Percentiles rank a stretch among this genome's conserved stretches.
Conservation (phyloP, 2,329 filamentous ascomycete genomes). For the Diaporthe helianthi region DNA sequence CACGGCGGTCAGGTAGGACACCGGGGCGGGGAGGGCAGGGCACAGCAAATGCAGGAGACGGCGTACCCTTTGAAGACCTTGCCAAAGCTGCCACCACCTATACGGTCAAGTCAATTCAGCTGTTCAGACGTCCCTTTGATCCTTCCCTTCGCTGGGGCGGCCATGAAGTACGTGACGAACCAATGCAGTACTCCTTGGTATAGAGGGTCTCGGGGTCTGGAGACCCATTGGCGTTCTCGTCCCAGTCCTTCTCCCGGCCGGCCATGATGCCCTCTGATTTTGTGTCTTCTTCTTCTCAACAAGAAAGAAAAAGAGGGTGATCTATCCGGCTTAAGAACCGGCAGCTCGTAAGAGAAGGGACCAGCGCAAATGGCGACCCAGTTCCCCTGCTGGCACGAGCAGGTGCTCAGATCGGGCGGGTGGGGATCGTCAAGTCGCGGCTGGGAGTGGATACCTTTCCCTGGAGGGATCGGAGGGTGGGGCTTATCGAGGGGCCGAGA, state of each 20-base stretch:
- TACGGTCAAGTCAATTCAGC: constrained; percentile 38
- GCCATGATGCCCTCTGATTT: constrained; percentile 49
- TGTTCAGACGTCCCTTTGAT: background rate
- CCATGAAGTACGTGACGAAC: constrained; percentile 53
- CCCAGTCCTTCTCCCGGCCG: constrained; percentile 53
- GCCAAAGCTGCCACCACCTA: constrained; percentile 95
- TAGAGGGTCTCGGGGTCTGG: constrained; percentile 91
- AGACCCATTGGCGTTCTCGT: constrained; percentile 51
- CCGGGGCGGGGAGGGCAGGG: constrained; percentile 10
- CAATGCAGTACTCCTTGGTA: constrained; percentile 90
- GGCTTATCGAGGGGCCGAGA: constrained; percentile 24
- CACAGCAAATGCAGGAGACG: background rate
- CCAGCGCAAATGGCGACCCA: background rate
- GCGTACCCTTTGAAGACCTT: constrained; percentile 96
- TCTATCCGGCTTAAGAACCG: background rate
- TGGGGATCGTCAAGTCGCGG: constrained; percentile 22
- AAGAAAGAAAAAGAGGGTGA: background rate
- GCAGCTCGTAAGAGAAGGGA: background rate
- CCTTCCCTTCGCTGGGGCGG: background rate
- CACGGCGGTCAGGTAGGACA: constrained; percentile 11
- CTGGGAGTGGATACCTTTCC: constrained; percentile 14
- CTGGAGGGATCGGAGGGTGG: constrained; percentile 6
- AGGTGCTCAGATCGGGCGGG: constrained; percentile 13
- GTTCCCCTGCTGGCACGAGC: background rate
- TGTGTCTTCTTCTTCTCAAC: background rate